These are phyloP conservation scores for Tetramitus jugosus DNA, from an alignment of 208 protist species.

Conservation along the genomic window DNA sequence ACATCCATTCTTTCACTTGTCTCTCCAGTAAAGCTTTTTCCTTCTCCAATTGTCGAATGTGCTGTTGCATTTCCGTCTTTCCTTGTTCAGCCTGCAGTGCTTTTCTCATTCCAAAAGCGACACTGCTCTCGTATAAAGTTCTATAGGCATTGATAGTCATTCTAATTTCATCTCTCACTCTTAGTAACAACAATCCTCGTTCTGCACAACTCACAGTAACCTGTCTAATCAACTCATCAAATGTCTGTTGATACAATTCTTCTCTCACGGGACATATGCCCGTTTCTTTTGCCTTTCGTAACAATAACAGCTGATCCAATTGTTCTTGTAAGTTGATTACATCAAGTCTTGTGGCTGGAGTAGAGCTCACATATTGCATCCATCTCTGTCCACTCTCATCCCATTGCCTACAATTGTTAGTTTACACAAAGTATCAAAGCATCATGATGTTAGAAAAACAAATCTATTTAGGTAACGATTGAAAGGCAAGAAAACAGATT, in stretches of 20 bases:
- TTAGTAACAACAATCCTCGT: conserved; percentile 88
- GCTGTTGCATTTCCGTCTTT: conserved; percentile 84
- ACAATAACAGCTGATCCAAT: conserved; percentile 69
- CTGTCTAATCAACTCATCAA: conserved; percentile 92
- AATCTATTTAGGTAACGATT: no score
- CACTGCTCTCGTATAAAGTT: conserved; percentile 68
- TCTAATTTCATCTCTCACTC: conserved; percentile 86
- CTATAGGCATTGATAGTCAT: conserved; percentile 71
- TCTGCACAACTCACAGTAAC: conserved; percentile 93
- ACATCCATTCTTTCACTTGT: conserved; percentile 61
- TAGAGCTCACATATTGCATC: conserved; percentile 66
- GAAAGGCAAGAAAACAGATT: no score
- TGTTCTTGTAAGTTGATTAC: conserved; percentile 69
- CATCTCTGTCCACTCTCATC: conserved; percentile 60
- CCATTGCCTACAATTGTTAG: no score
- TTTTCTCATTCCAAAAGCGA: conserved; percentile 89
- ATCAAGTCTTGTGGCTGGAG: conserved; percentile 69
- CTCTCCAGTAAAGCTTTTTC: conserved; percentile 84
- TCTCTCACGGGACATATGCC: conserved; percentile 92
- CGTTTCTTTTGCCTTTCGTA: conserved; percentile 78
- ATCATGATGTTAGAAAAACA: no score
- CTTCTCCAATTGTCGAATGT: conserved; percentile 73
- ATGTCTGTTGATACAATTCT: conserved; percentile 88
- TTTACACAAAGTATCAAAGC: no score
- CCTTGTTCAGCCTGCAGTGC: conserved; percentile 91